Percentiles rank a stretch among this genome's conserved stretches.
These are phyloP conservation scores for Gigaspora rosea DNA, from an alignment of 192 early-diverging fungal genomes.

Conservation along the genomic window DNA sequence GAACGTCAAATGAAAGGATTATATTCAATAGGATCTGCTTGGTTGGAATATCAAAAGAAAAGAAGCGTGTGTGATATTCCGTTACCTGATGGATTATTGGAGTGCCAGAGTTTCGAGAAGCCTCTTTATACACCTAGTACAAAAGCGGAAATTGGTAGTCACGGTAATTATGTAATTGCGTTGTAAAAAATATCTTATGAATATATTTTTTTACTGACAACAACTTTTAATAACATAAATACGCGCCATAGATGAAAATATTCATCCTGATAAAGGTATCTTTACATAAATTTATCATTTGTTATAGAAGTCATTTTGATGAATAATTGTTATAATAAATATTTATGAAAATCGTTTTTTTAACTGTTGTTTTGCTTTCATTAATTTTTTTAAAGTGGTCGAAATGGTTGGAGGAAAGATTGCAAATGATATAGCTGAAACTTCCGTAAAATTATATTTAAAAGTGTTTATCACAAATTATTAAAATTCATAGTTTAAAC, in stretches of 20 bases:
- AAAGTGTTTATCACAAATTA: conserved; percentile 70
- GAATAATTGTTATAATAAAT: neutral
- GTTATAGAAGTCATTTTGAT: conserved; percentile 13
- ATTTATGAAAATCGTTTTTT: neutral
- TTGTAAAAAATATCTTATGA: neutral
- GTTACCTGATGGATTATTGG: conserved; percentile 75
- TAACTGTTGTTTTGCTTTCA: neutral
- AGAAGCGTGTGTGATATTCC: conserved; percentile 93
- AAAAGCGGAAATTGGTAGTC: conserved; percentile 97
- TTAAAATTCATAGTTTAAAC: conserved; percentile 96
- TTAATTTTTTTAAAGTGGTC: conserved; percentile 45
- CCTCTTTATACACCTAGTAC: conserved; percentile 97
- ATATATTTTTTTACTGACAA: conserved; percentile 8
- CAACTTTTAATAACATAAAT: conserved; percentile 30
- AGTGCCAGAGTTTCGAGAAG: conserved; percentile 80
- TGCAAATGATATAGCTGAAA: conserved; percentile 73
- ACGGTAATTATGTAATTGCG: conserved; percentile 57
- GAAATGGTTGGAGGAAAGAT: conserved; percentile 82
- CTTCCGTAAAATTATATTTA: conserved; percentile 81
- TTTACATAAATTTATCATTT: conserved; percentile 23
- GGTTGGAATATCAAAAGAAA: conserved; percentile 91
- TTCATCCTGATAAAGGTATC: conserved; percentile 85
- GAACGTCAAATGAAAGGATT: neutral
- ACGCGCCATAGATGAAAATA: conserved; percentile 82
- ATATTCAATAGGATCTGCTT: conserved; percentile 73